Evolutionary conservation across 2,329 filamentous ascomycete species (phyloP).

Genomic region (Pseudogymnoascus sp.): DNA sequence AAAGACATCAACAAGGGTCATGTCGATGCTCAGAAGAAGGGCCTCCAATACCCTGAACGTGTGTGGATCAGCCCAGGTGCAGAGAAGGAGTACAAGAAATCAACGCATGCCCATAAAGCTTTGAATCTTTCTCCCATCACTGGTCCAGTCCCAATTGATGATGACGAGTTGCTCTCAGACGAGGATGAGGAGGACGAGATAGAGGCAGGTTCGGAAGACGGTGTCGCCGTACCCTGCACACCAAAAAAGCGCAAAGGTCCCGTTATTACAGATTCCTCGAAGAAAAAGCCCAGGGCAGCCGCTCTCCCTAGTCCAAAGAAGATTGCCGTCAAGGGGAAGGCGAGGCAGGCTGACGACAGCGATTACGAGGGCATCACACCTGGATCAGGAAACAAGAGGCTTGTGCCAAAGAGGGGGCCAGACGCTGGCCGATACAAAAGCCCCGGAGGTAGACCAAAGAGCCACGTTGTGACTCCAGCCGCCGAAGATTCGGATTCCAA

Average conservation of each 20-base stretch:
- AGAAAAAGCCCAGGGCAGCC: neutral
- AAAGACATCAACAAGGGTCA: constrained; percentile 10
- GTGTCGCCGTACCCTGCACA: neutral
- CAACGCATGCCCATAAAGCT: neutral
- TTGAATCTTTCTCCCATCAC: neutral
- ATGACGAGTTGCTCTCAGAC: neutral
- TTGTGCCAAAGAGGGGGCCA: neutral
- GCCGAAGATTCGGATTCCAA: neutral
- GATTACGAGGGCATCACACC: neutral
- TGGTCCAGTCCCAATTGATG: neutral
- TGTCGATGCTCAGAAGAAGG: neutral
- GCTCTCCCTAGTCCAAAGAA: neutral
- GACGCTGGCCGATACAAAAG: neutral
- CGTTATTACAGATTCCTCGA: neutral
- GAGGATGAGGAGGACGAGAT: neutral
- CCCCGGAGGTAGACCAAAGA: neutral
- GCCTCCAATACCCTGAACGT: neutral
- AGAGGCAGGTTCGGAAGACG: neutral
- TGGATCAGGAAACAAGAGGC: neutral
- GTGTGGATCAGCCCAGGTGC: neutral
- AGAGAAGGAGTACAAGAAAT: neutral
- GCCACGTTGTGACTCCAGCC: neutral
- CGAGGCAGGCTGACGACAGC: neutral
- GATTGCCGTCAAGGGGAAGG: neutral
- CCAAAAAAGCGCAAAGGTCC: neutral